phyloP scores from a whole-genome alignment of 2,329 filamentous ascomycete species.

The Sporothrix phasma region DNA sequence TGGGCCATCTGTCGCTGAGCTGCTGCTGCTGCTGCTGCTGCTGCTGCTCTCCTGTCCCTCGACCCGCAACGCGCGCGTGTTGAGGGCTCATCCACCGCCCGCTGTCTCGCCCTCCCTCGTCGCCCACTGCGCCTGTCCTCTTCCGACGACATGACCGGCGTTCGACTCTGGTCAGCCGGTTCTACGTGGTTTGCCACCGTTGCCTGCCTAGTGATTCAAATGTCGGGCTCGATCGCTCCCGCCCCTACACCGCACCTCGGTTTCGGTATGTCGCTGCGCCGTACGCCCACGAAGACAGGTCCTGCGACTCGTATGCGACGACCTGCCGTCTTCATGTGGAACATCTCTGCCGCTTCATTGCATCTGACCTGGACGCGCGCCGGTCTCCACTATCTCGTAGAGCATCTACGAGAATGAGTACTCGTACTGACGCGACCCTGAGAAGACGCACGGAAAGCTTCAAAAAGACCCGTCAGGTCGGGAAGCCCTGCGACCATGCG shows the following conservation, averaged over 20 bases:
- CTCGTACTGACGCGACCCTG: background rate
- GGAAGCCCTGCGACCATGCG: background rate
- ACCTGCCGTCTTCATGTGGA: background rate
- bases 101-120: background rate
- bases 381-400: background rate
- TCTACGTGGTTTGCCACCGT: background rate
- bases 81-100: background rate
- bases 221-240: background rate
- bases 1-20: constrained; percentile 20
- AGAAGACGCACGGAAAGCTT: background rate
- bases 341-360: background rate
- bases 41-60: background rate
- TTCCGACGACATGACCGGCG: too few relatives aligned
- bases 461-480: background rate
- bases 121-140: background rate
- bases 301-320: background rate
- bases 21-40: too few relatives aligned
- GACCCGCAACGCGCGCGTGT: constrained; percentile 2
- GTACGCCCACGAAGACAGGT: background rate
- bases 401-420: too few relatives aligned
- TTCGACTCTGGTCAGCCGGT: background rate
- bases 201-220: background rate
- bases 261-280: background rate
- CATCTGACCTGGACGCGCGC: background rate
- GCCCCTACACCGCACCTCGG: background rate